Evolutionary conservation across 305 asterid species (phyloP).

Genomic region (Ilex paraguariensis): DNA sequence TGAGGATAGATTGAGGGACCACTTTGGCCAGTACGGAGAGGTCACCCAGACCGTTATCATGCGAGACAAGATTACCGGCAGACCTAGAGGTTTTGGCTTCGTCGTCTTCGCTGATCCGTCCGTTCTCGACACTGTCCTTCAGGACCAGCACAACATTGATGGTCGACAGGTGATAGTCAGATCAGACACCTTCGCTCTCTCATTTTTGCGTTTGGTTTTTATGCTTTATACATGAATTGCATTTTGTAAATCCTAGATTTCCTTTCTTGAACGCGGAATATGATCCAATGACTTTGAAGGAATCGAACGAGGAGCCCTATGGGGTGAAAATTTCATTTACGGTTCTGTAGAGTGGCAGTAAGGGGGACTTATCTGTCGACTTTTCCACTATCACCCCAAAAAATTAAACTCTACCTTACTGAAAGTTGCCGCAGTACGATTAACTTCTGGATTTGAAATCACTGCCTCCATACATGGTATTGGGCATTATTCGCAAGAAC

Average conservation of each 20-base stretch:
- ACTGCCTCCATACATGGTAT: no score
- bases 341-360: conserved; percentile 3
- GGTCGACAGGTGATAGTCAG: no score
- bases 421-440: no score
- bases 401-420: not conserved
- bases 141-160: not conserved
- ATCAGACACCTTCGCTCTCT: no score
- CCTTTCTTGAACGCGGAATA: no score
- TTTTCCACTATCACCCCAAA: conserved; percentile 2
- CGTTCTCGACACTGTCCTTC: not conserved
- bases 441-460: no score
- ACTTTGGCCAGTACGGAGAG: not conserved
- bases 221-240: no score
- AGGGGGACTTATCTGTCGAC: not conserved
- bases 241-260: no score
- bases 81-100: not conserved
- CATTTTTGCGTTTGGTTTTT: no score
- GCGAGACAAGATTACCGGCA: not conserved
- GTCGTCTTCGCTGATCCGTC: not conserved
- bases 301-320: no score
- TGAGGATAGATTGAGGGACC: not conserved
- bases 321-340: not conserved
- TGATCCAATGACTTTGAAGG: no score
- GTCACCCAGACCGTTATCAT: not conserved
- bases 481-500: no score